Base-by-base conservation (phyloP, 2,329 filamentous ascomycete genomes). In the Colletotrichum tropicale region DNA sequence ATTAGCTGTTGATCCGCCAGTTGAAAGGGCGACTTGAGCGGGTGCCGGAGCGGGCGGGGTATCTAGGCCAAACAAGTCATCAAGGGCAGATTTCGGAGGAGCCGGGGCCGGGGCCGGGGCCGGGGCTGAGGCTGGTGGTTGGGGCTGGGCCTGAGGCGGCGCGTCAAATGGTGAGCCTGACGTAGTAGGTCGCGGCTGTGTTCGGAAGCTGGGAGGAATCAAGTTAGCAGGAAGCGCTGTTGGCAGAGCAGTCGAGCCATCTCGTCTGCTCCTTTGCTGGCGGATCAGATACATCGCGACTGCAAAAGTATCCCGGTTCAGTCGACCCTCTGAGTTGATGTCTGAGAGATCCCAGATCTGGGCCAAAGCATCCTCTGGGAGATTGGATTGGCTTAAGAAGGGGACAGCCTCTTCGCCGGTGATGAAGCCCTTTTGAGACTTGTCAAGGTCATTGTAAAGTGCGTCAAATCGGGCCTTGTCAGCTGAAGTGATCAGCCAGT, bases 321-420 rank as follows among this genome's bases (percentile, higher is more conserved):
- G 88, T 73, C 94, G 93, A 13, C 97, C 97, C 79, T 96, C 94
- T 9, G 95, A 97, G 81, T 95, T 95, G 84, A 98, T 95, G 85
- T 99, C 97, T 16, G 97, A 94, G 34, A 99, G 91, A 83, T 99
- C 97, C 97, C 97, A 99, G 78, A 99, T 98, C 80, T 98, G 95
- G 34, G 97, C 97, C 69, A 99, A 88, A 12, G 92, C 92, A 80
- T 98, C 96, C 82, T 98, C 96, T 1, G 95, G 92, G 16, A 99
- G 89, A 73, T 95, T 94, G 1, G 96, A 98, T 84, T 98, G 96
- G 82, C 94, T 96, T 84, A 99, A 95, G 86, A 98, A 99, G 10
- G 92, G 91, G 10, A 98, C 97, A 4, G 96, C 97, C 84, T 98
- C 96, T 80, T 98, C 96, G 78, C 97, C 97, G 36, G 94, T 98